phyloP scores from a whole-genome alignment of 805 yeast genomes.

The Priceomyces haplophilus region DNA sequence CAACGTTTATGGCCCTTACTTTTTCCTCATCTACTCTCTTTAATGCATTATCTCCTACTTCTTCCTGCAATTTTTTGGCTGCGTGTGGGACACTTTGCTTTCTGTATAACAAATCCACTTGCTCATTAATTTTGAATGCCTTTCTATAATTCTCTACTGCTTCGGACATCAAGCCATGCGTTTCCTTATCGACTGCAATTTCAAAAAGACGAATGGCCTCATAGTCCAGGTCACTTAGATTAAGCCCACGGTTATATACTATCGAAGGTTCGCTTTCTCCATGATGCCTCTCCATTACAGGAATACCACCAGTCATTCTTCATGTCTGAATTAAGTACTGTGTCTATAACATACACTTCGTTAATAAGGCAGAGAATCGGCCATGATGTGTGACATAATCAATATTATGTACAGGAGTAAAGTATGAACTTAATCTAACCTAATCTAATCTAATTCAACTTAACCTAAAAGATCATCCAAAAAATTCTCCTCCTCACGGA shows the following conservation, averaged over 20 bases:
- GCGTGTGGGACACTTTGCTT: conserved; percentile 47
- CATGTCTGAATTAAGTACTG: too few relatives aligned
- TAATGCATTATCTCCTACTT: conserved; percentile 28
- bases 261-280: neutral
- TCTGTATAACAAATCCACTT: conserved; percentile 69
- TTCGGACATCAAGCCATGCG: conserved; percentile 74
- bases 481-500: conserved; percentile 12
- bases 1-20: conserved; percentile 42
- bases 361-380: too few relatives aligned
- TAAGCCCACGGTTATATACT: too few relatives aligned
- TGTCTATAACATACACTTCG: too few relatives aligned
- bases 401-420: too few relatives aligned
- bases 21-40: conserved; percentile 32
- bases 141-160: conserved; percentile 70
- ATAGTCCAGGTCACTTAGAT: conserved; percentile 12
- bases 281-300: conserved; percentile 4
- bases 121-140: conserved; percentile 58
- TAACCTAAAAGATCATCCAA: conserved; percentile 13
- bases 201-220: conserved; percentile 67
- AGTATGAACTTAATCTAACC: too few relatives aligned
- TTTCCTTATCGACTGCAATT: conserved; percentile 67
- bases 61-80: conserved; percentile 22
- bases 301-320: conserved; percentile 12
- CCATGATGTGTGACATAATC: too few relatives aligned
- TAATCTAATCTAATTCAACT: neutral